phyloP scores from a whole-genome alignment of 2,329 filamentous ascomycete genomes.

The Penicillium concentricum region DNA sequence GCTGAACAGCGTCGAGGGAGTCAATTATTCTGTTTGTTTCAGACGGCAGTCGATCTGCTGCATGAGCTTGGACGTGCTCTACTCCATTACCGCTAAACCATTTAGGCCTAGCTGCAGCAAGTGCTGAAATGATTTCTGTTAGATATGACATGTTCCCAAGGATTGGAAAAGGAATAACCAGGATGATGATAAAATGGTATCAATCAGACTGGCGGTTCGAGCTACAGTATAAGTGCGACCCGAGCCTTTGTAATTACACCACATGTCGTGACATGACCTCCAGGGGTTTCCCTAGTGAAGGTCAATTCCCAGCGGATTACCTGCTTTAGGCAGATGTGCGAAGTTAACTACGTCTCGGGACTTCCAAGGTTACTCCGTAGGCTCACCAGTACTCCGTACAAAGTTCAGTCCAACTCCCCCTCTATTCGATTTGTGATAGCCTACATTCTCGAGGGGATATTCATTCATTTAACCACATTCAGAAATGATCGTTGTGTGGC shows the following conservation, averaged over 20 bases:
- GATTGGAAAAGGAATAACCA: background rate
- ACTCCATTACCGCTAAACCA: background rate
- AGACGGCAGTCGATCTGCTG: background rate
- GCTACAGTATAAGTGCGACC: background rate
- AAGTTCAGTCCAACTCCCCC: background rate
- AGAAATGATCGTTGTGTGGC: background rate
- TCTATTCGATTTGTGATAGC: background rate
- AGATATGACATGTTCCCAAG: constrained; percentile 11
- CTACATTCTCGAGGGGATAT: background rate
- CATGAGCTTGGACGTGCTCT: background rate
- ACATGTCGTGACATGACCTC: background rate
- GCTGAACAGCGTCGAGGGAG: constrained; percentile 19
- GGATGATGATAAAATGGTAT: background rate
- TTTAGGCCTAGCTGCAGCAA: background rate
- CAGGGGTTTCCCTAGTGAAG: background rate
- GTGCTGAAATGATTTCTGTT: background rate
- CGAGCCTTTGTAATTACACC: background rate
- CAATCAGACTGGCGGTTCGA: background rate
- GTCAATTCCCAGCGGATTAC: background rate
- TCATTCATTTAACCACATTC: background rate
- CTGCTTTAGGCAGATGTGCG: background rate
- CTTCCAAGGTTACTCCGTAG: background rate
- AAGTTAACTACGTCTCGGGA: background rate
- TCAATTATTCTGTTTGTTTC: constrained; percentile 17
- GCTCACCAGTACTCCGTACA: background rate